Evolutionary conservation across 371 early-diverging fungal species (phyloP), one percentile per base, ranked within the genome.

Genomic region (Lichtheimia corymbifera): DNA sequence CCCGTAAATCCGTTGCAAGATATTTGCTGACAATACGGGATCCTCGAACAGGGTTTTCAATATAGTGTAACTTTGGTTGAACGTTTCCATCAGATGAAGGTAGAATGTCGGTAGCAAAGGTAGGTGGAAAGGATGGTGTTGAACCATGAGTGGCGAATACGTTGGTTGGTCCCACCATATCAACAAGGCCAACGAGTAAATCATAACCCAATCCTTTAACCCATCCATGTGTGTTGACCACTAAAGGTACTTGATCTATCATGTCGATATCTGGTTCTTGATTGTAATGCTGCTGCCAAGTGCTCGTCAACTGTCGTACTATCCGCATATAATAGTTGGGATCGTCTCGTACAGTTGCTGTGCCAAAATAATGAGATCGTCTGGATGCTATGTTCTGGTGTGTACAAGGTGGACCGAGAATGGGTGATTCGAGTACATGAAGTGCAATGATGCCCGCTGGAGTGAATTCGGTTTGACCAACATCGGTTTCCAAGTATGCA

Each of bases 161-260:
- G 58, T 85, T 76, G 0, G 83, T 83, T 0, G 91, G 90, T 5
- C 53, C 61, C 0, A 81, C 63, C 15, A 70, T 62, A 40, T 71
- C 69, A n/a, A 89, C 71, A 12, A 87, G 73, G 42, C 84, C 82
- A 7, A 86, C 17, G 4, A 93, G 70, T 14, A 91, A 69, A 66
- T 89, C 87, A 43, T 85, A 87, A 9, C 92, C 92, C 62, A 88
- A 61, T n/a, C 90, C 91, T 63, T 86, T 88, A 47, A 89, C 74
- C 92, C 93, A 94, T 14, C 94, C 94, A 49, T 88, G 87, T 1
- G 93, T 93, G 68, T 94, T 94, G 43, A 94, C 78, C 15, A 94
- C 82, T 14, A 93, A 69, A 15, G 93, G 94, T 18, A 91, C 70
- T 53, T 53, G 60, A 18, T 70, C 61, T 15, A 50, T 20, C 12